These are phyloP conservation scores for Penicillium odoratum DNA, from an alignment of 495 filamentous ascomycete species.

Conservation along the genomic window DNA sequence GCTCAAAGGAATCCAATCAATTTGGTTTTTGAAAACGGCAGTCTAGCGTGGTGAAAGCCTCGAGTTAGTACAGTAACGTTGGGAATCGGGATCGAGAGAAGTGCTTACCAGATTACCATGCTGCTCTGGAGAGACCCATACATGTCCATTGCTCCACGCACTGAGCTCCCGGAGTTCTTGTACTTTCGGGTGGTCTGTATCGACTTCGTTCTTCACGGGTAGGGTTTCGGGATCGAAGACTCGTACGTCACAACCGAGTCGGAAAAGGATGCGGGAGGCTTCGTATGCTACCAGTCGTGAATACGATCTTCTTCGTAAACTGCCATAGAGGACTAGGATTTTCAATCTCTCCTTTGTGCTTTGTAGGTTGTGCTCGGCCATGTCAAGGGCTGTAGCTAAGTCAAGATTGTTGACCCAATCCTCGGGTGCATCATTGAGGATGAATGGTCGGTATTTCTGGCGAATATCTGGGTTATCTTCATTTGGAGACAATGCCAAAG, in stretches of 20 bases:
- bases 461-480: conserved; percentile 53
- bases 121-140: conserved; percentile 71
- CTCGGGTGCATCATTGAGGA: conserved; percentile 36
- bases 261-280: conserved; percentile 61
- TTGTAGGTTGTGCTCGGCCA: conserved; percentile 49
- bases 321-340: conserved; percentile 65
- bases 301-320: conserved; percentile 60
- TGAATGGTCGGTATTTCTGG: conserved; percentile 59
- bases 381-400: conserved; percentile 51
- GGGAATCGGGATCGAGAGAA: not conserved
- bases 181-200: conserved; percentile 60
- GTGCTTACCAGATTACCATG: conserved; percentile 62
- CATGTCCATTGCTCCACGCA: conserved; percentile 67
- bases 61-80: conserved; percentile 9
- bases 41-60: conserved; percentile 41
- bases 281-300: conserved; percentile 62
- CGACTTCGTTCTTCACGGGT: conserved; percentile 63
- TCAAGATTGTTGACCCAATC: conserved; percentile 62
- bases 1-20: conserved; percentile 70
- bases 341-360: conserved; percentile 50
- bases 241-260: conserved; percentile 67
- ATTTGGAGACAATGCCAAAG: conserved; percentile 41
- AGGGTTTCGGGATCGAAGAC: conserved; percentile 61
- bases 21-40: conserved; percentile 73
- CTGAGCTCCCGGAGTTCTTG: conserved; percentile 65